These are phyloP conservation scores for Cyberlindnera nakhonratchasimensis DNA, from an alignment of 805 yeast genomes.

Conservation along the genomic window DNA sequence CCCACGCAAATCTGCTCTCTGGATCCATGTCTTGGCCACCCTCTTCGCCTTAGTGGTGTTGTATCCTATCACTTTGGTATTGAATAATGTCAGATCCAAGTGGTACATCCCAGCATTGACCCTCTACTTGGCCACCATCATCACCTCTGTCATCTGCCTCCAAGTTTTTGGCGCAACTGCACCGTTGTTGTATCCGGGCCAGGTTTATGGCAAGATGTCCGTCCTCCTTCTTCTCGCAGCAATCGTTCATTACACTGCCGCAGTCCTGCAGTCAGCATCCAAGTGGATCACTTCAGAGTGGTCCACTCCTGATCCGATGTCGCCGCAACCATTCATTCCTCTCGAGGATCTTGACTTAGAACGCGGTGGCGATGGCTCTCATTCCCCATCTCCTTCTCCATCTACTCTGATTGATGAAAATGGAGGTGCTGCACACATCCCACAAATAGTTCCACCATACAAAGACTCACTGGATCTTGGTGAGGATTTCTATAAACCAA, in stretches of 20 bases:
- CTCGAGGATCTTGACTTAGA: slow-evolving; percentile 30
- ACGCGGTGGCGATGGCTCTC: slow-evolving; percentile 9
- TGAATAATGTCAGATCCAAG: slow-evolving; percentile 55
- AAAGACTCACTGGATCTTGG: slow-evolving; percentile 27
- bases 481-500: slow-evolving; percentile 13
- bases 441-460: slow-evolving; percentile 20
- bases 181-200: slow-evolving; percentile 70
- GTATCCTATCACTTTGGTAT: slow-evolving; percentile 66
- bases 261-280: slow-evolving; percentile 46
- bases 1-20: slow-evolving; percentile 49
- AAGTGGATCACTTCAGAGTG: slow-evolving; percentile 37
- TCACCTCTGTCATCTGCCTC: slow-evolving; percentile 52
- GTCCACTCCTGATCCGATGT: slow-evolving; percentile 9
- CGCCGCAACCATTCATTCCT: slow-evolving; percentile 27
- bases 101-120: slow-evolving; percentile 58
- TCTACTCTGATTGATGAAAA: slow-evolving; percentile 25
- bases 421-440: not conserved
- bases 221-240: slow-evolving; percentile 53
- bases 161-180: slow-evolving; percentile 56
- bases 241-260: slow-evolving; percentile 50
- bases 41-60: slow-evolving; percentile 45
- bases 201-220: slow-evolving; percentile 67
- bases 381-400: slow-evolving; percentile 21
- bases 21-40: slow-evolving; percentile 49
- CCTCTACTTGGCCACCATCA: slow-evolving; percentile 42